Conservation (phyloP, 306 rosid genomes). For the Prosopis cineraria region DNA sequence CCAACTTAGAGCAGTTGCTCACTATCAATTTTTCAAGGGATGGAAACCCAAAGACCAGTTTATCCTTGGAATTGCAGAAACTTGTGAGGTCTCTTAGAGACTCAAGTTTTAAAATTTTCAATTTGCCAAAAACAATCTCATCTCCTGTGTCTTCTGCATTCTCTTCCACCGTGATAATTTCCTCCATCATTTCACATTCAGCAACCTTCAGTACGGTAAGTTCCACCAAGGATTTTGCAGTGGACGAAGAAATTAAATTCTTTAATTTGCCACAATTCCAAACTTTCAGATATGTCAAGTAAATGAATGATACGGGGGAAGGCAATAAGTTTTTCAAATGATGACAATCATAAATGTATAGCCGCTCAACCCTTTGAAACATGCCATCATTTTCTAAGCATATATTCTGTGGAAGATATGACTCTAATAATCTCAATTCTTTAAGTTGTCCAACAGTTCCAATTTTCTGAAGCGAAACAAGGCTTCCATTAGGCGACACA, state of each 20-base stretch:
- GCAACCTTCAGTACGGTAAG: constrained; percentile 6
- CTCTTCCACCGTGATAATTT: background rate
- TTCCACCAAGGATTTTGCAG: constrained; percentile 22
- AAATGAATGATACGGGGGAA: background rate
- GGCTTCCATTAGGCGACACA: background rate
- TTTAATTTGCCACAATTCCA: background rate
- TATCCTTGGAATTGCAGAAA: background rate
- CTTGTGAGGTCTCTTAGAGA: background rate
- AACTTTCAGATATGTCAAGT: background rate
- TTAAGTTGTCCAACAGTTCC: constrained; percentile 21
- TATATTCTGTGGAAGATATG: fast-evolving
- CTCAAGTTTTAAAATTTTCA: no score
- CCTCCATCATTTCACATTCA: background rate
- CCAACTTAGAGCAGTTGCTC: background rate
- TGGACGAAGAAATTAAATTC: constrained; percentile 25
- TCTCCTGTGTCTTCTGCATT: background rate
- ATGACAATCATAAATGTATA: background rate
- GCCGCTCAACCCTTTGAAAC: constrained; percentile 14
- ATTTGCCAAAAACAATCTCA: no score
- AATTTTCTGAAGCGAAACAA: background rate
- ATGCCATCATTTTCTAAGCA: background rate
- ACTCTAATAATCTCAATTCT: background rate
- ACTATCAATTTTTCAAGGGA: background rate
- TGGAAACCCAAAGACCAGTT: background rate
- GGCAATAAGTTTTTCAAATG: background rate